Base-by-base conservation (phyloP, 805 yeast species). In the Suhomyces tanzawaensis region DNA sequence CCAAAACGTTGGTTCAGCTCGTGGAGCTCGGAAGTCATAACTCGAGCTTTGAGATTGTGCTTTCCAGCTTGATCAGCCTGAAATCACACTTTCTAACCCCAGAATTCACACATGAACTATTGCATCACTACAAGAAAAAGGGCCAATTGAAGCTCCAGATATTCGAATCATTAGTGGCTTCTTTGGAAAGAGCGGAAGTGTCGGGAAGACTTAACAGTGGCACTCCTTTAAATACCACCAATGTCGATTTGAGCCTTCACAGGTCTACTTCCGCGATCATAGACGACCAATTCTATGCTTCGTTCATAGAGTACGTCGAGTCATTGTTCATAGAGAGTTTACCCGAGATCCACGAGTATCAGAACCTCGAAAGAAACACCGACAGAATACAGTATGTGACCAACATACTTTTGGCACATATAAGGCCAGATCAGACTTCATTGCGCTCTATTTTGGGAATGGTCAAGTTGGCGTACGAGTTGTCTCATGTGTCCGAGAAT, bases 261-360 rank as follows among this genome's bases (percentile, higher is more conserved):
- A 24, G n/a, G n/a, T 5, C 27, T 4, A 32, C 32, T 1, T 25
- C 37, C 12, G 21, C 27, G 8, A 15, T 51, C 4, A 21, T 65
- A 11, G 53, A 52, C 35, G 58, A 51, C 16, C 40, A 31, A 12
- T 55, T 62, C 25, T 57, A 47, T 35, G 8, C 19, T 4, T 19
- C 36, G 7, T 53, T 53, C 34, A 54, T 59, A 12, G 27, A 27
- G 9, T 58, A 63, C 37, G 44, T 66, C 9, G 69, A 66, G 29
- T 35, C 44, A 5, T 37, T 66, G 14, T 67, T 52, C 42, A 41
- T 39, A 5, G 55, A 56, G 6, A 29, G 41, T 3, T 52, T 52
- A 15, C 71, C 71, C 0, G 37, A 41, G n/a, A 52, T 55, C 8
- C 74, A 69, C 42, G 69, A 67, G 44, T 66, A 57, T 49, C 42